Base-by-base conservation (phyloP, 2,329 filamentous ascomycete species). In the Fusarium redolens region DNA sequence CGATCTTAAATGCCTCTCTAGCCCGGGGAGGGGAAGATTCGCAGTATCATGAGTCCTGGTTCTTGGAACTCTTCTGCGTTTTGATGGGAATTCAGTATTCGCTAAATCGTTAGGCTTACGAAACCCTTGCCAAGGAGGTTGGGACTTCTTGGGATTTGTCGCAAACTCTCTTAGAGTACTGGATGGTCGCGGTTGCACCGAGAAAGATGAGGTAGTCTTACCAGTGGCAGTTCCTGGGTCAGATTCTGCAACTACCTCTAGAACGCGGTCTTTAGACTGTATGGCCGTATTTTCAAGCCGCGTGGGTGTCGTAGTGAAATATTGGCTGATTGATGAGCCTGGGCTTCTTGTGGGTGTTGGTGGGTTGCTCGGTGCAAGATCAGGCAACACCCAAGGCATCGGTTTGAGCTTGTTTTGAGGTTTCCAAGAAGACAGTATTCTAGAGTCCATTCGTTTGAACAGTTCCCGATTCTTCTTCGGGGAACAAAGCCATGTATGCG, bases 401-500 rank as follows among this genome's bases (percentile, higher is more conserved):
- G 81, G 80, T n/a, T 73, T 79, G 43, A 82, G 61, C 54, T 81
- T 70, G 8, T 61, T 63, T 22, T 77, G 69, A 5, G 68, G 65
- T 7, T 72, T 65, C 78, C 79, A 82, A 40, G 74, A 71, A 17
- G 68, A 68, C 50, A 79, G 30, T 31, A 79, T 78, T 31, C 65
- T 78, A 7, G 40, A 64, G 22, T 83, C 82, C 47, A 83, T 70
- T 14, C 75, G 55, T 51, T 74, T 59, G 59, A 83, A 83, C 35
- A 82, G 78, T 14, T 75, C 59, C 28, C 77, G 47, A 44, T 83
- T 79, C 8, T 74, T 78, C 41, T 72, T 63, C 2, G 81, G 81
- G 3, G 72, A 79, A 31, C 78, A 79, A 17, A 83, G 68, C 82
- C 82, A 83, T 37, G 77, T 75, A 47, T 83, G 81, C 17, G 55